These are phyloP conservation scores for Alternaria consortialis DNA, from an alignment of 2,329 filamentous ascomycete species.

Conservation along the genomic window DNA sequence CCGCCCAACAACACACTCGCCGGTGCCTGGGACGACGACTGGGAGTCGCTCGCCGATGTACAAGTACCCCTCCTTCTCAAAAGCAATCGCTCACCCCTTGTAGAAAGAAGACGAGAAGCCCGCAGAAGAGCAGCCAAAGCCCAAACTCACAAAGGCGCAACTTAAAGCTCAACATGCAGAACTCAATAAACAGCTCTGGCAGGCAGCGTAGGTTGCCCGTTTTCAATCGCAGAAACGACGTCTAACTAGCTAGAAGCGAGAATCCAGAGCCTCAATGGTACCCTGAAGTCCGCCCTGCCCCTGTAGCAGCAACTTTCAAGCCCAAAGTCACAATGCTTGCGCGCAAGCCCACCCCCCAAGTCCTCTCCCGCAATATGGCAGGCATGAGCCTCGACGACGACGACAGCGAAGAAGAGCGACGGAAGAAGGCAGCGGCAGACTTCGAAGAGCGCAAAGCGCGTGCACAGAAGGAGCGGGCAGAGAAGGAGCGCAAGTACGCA, in stretches of 20 bases:
- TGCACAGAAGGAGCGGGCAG: slow-evolving; percentile 81
- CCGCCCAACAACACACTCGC: slow-evolving; percentile 54
- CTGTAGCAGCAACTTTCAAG: slow-evolving; percentile 77
- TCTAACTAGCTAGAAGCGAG: slow-evolving; percentile 64
- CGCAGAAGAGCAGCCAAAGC: slow-evolving; percentile 47
- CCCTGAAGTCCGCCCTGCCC: slow-evolving; percentile 71
- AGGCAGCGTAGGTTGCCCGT: slow-evolving; percentile 74
- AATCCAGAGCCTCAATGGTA: slow-evolving; percentile 78
- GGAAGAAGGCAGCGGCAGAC: slow-evolving; percentile 69
- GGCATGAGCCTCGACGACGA: slow-evolving; percentile 60
- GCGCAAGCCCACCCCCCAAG: slow-evolving; percentile 74
- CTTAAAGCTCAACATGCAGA: slow-evolving; percentile 82
- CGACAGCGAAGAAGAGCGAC: slow-evolving; percentile 70
- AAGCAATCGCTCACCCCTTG: slow-evolving; percentile 26
- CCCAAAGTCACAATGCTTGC: slow-evolving; percentile 84
- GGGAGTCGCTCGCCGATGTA: slow-evolving; percentile 82
- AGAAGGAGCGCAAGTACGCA: slow-evolving; percentile 90
- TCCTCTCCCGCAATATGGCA: slow-evolving; percentile 66
- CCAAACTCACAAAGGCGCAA: slow-evolving; percentile 75
- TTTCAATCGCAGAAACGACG: neutral
- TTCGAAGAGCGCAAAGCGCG: slow-evolving; percentile 80
- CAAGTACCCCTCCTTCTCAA: slow-evolving; percentile 18
- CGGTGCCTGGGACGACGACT: slow-evolving; percentile 88
- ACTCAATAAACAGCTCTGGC: slow-evolving; percentile 85
- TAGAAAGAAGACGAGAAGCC: slow-evolving; percentile 53